Evolutionary conservation across 1,139 yeast species (phyloP).

Genomic region (Lodderomyces jiufengensis): DNA sequence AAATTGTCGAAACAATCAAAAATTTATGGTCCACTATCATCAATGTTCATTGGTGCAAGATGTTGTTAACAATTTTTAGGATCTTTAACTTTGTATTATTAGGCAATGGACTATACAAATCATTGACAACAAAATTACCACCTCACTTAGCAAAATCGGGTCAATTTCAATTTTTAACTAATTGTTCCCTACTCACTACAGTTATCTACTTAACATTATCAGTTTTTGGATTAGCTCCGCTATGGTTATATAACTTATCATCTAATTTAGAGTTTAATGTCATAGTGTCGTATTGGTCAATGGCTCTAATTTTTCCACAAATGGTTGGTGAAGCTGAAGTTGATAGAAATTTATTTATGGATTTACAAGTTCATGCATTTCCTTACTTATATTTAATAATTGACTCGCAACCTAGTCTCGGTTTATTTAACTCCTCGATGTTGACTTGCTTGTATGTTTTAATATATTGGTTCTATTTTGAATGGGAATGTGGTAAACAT

Average conservation of each 20-base stretch:
- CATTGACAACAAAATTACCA: constrained; percentile 27
- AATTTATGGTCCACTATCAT: too few species aligned
- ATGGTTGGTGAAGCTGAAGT: constrained; percentile 18
- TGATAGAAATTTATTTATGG: constrained; percentile 17
- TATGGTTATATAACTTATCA: constrained; percentile 13
- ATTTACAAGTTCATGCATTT: constrained; percentile 21
- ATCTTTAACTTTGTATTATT: constrained; percentile 4
- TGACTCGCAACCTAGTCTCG: constrained; percentile 4
- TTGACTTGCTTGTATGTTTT: constrained; percentile 6
- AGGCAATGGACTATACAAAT: constrained; percentile 8
- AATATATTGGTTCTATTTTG: constrained; percentile 10
- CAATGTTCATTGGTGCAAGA: too few species aligned
- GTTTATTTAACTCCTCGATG: constrained; percentile 1
- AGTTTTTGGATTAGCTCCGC: constrained; percentile 1
- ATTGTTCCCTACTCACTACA: constrained; percentile 31
- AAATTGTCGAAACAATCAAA: too few species aligned
- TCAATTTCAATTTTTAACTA: constrained; percentile 61
- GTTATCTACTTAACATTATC: constrained; percentile 7
- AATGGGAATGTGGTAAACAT: constrained; percentile 8
- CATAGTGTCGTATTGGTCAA: constrained; percentile 21
- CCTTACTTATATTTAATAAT: constrained; percentile 17
- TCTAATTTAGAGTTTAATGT: constrained; percentile 21
- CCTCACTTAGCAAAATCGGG: constrained; percentile 48
- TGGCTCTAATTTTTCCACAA: constrained; percentile 16
- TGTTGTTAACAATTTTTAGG: constrained; percentile 4